These are phyloP conservation scores for Litchi chinensis DNA, from an alignment of 345 rosid species.

Conservation along the genomic window DNA sequence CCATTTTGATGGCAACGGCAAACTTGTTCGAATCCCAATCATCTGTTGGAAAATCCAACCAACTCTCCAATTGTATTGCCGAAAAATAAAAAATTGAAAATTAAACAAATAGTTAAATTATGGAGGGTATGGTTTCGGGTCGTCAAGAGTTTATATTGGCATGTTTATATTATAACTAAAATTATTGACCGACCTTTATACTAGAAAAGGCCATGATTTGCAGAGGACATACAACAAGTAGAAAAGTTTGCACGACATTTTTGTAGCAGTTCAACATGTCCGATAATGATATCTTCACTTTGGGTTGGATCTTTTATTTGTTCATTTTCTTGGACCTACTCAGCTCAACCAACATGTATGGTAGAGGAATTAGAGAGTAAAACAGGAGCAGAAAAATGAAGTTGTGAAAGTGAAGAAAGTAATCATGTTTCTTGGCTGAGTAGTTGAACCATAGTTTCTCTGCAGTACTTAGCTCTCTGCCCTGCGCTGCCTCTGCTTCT, in stretches of 20 bases:
- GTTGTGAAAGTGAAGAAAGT: conserved; percentile 72
- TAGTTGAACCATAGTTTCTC: conserved; percentile 82
- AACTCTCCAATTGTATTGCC: not conserved
- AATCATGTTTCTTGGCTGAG: conserved; percentile 76
- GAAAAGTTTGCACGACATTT: conserved; percentile 67
- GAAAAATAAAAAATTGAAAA: not conserved
- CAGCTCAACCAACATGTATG: conserved; percentile 50
- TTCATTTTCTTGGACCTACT: conserved; percentile 48
- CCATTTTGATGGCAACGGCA: conserved; percentile 74
- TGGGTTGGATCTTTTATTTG: conserved; percentile 80
- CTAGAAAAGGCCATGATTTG: conserved; percentile 79
- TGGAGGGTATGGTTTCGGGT: no score
- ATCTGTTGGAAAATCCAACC: conserved; percentile 36
- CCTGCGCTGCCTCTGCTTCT: conserved; percentile 63
- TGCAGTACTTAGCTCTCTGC: conserved; percentile 59
- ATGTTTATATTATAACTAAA: not conserved
- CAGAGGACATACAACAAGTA: conserved; percentile 78
- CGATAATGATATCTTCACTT: conserved; percentile 48
- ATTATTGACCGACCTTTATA: conserved; percentile 46
- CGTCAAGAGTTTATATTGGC: not conserved
- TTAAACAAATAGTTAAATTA: not conserved
- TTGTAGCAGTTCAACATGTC: conserved; percentile 68
- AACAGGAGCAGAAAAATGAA: conserved; percentile 61
- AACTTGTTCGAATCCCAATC: conserved; percentile 59
- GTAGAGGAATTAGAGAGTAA: conserved; percentile 66